Evolutionary conservation across 108 stramenopile genomes (phyloP).

Genomic region (Cyclostephanos invisitatus): DNA sequence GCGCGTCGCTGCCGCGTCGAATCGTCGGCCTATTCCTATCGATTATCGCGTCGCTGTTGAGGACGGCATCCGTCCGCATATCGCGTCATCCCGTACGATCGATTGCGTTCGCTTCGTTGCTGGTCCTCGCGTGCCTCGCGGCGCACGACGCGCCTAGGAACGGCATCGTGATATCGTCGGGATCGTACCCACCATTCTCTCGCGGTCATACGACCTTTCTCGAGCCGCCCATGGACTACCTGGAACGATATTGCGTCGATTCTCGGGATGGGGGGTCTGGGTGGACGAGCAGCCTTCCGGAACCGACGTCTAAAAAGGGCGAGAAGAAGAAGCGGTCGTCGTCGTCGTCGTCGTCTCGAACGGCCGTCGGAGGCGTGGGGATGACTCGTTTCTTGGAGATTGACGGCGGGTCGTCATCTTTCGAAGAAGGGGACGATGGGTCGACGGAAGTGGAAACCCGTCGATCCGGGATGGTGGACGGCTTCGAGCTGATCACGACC

Average conservation of each 20-base stretch:
- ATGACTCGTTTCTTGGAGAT: constrained; percentile 41
- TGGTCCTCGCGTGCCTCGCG: constrained; percentile 39
- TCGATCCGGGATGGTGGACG: constrained; percentile 17
- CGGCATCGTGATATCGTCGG: constrained; percentile 63
- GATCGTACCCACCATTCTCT: constrained; percentile 39
- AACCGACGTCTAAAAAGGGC: not conserved
- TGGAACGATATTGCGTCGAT: constrained; percentile 28
- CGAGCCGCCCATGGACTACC: constrained; percentile 46
- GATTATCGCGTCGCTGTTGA: constrained; percentile 36
- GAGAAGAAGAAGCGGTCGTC: constrained; percentile 21
- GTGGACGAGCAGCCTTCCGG: constrained; percentile 37
- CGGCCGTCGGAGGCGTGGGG: constrained; percentile 51
- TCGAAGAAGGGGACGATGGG: constrained; percentile 26
- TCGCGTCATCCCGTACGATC: constrained; percentile 59
- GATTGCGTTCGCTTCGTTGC: constrained; percentile 24
- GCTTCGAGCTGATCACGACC: constrained; percentile 29
- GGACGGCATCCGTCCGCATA: constrained; percentile 43
- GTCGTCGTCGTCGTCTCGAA: constrained; percentile 17
- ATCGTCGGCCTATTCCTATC: constrained; percentile 47
- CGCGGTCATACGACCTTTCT: constrained; percentile 61
- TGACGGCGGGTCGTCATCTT: constrained; percentile 30
- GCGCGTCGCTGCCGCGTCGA: constrained; percentile 38
- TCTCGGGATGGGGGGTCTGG: constrained; percentile 7
- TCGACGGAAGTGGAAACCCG: constrained; percentile 32
- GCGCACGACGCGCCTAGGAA: constrained; percentile 60